Conservation (phyloP, 768 basidiomycete species). For the Lactarius deliciosus region DNA sequence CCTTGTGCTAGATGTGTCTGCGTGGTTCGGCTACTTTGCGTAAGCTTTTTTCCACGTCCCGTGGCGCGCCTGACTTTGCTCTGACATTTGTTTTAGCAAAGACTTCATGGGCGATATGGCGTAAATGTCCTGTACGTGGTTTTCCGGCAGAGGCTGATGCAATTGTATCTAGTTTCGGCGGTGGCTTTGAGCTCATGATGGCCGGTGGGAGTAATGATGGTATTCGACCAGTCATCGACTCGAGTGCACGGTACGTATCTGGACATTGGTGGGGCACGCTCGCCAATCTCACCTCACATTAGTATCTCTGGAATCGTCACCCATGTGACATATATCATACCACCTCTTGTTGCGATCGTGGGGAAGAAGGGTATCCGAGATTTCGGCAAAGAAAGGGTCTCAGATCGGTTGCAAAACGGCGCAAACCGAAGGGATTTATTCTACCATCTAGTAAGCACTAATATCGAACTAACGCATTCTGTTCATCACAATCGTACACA, state of each 20-base stretch:
- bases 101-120: constrained; percentile 52
- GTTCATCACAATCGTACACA: not conserved
- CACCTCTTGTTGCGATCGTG: not conserved
- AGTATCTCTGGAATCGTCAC: not conserved
- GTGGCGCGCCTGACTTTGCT: not conserved
- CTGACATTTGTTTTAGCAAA: constrained; percentile 34
- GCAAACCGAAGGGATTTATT: constrained; percentile 39
- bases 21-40: constrained; percentile 42
- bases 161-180: constrained; percentile 32
- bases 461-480: not conserved
- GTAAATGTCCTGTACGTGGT: constrained; percentile 34
- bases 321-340: constrained; percentile 9
- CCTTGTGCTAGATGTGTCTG: constrained; percentile 36
- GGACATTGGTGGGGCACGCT: too few species aligned
- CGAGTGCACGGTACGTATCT: constrained; percentile 1
- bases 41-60: constrained; percentile 30
- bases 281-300: constrained; percentile 1
- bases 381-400: constrained; percentile 3
- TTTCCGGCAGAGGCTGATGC: not conserved
- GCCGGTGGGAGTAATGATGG: constrained; percentile 26
- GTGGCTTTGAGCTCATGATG: constrained; percentile 33
- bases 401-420: constrained; percentile 12
- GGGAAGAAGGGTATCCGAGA: not conserved
- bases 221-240: not conserved
- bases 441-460: constrained; percentile 38